These are phyloP conservation scores for Sugiyamaella paludigena DNA, from an alignment of 1,139 yeast species.

Conservation along the genomic window DNA sequence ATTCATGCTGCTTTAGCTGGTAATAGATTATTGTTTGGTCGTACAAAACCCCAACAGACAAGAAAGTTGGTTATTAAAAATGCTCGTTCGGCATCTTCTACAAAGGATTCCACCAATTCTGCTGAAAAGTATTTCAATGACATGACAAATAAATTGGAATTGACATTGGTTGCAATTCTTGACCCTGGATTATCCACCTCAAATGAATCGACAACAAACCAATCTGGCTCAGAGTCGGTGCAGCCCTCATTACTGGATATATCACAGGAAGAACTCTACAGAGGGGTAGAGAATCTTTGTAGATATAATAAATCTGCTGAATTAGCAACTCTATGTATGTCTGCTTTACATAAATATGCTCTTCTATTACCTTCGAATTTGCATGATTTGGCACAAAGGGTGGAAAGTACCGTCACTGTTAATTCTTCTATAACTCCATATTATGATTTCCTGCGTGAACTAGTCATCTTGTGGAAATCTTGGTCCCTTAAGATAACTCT, in stretches of 20 bases:
- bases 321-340: conserved; percentile 24
- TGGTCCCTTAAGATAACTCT: conserved; percentile 32
- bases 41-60: conserved; percentile 15
- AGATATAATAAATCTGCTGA: conserved; percentile 33
- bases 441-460: conserved; percentile 12
- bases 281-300: conserved; percentile 40
- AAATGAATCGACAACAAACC: too few relatives aligned
- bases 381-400: not conserved
- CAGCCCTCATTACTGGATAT: conserved; percentile 14
- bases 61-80: conserved; percentile 20
- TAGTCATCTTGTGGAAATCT: conserved; percentile 26
- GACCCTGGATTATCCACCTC: too few relatives aligned
- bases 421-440: not conserved
- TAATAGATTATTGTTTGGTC: conserved; percentile 17
- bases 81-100: conserved; percentile 8
- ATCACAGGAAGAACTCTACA: conserved; percentile 37
- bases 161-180: conserved; percentile 28
- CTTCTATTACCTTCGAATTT: conserved; percentile 2
- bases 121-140: conserved; percentile 24
- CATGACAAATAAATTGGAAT: conserved; percentile 22
- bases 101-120: conserved; percentile 6
- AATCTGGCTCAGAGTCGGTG: too few relatives aligned
- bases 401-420: not conserved
- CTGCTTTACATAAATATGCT: conserved; percentile 2
- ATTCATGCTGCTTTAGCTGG: conserved; percentile 18